phyloP scores from a whole-genome alignment of 345 rosid genomes.

The Citropsis articulata region DNA sequence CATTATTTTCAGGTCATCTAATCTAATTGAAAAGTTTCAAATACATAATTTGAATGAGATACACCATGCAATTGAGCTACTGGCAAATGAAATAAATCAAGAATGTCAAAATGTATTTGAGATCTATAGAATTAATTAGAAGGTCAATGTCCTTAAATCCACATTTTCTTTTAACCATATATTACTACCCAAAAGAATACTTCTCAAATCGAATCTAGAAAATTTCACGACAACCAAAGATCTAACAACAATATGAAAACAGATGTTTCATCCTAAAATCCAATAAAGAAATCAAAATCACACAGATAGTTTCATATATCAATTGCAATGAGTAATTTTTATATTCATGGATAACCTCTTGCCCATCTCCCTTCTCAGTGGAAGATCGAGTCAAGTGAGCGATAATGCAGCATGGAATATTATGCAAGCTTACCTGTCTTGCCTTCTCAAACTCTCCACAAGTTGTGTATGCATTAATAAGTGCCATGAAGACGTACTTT shows the following conservation, averaged over 20 bases:
- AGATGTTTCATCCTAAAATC: background rate
- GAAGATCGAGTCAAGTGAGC: background rate
- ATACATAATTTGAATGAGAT: background rate
- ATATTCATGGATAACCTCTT: background rate
- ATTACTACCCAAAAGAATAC: background rate
- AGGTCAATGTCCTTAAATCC: background rate
- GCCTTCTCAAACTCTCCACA: constrained; percentile 80
- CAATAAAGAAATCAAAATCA: background rate
- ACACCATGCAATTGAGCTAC: background rate
- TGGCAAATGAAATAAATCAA: background rate
- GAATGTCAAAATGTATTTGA: background rate
- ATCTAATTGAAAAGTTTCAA: background rate
- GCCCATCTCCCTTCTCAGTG: background rate
- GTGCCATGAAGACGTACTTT: constrained; percentile 66
- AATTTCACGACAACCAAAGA: background rate
- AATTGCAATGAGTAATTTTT: background rate
- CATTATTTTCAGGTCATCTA: background rate
- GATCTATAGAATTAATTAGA: background rate
- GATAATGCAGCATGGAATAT: background rate
- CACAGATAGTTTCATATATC: background rate
- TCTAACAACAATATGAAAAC: background rate
- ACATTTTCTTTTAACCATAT: background rate
- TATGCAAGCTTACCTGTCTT: constrained; percentile 53
- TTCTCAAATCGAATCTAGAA: background rate
- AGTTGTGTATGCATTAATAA: constrained; percentile 68